Base-by-base conservation (phyloP, 2,329 filamentous ascomycete species). In the Dothideomycetes sp. region DNA sequence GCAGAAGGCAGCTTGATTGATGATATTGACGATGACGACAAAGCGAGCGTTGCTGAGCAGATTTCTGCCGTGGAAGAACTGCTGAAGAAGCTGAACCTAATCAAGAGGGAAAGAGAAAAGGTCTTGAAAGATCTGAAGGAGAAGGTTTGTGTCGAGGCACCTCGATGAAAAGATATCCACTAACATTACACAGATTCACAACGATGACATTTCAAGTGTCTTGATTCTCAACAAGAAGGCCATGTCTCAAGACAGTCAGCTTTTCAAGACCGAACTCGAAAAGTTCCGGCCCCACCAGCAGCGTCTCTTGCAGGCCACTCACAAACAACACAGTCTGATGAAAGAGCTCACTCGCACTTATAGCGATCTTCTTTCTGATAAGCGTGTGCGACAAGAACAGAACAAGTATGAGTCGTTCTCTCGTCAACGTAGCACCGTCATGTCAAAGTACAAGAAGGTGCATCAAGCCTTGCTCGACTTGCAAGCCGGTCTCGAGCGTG, bases 141-240 rank as follows among this genome's bases (percentile, higher is more conserved):
- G 50, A 96, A 94, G 80, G 91, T 93, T 62, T 53, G 71, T 11
- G 23, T 13, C 9, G 5, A 30, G 18, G n/a, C 8, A 8, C 5
- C 12, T 7, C 5, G 1, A 10, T 8, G 12, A n/a, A 4, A 9
- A 12, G 4, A 23, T 32, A 8, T 27, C 4, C n/a, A 33, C 34
- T 25, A 27, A 22, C n/a, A n/a, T n/a, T n/a, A 12, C 10, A 23
- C 49, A 95, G 89, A 82, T 89, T 39, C 89, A 94, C 63, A 86
- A 83, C 50, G 93, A 98, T 56, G 93, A 98, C 55, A 98, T 98
- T 48, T 95, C 88, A 4, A 91, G 94, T 56, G 88, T 96, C 10
- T 71, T 98, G 45, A 98, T 98, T 42, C 68, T 98, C 45, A 98
- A 98, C 70, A 96, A 96, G 60, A 98, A 96, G 64, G 82, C 86